Evolutionary conservation across 441 rosid genomes (phyloP).

Genomic region (Sinapis alba): DNA sequence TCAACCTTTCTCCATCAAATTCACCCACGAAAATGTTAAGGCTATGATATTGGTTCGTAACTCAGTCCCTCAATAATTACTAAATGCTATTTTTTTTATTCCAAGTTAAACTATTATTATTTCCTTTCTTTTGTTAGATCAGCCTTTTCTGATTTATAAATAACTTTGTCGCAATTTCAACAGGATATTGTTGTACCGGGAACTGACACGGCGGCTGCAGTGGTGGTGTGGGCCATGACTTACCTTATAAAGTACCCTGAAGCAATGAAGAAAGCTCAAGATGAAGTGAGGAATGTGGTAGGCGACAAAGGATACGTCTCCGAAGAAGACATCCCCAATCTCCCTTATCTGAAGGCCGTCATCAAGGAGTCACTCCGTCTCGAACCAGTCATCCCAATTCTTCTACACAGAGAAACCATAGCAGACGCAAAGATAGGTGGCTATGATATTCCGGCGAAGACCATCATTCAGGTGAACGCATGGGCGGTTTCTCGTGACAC

Average conservation of each 20-base stretch:
- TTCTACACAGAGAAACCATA: constrained; percentile 43
- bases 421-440: constrained; percentile 39
- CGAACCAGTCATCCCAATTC: constrained; percentile 43
- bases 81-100: not conserved
- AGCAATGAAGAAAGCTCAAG: constrained; percentile 45
- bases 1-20: constrained; percentile 41
- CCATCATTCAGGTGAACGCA: constrained; percentile 42
- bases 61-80: not conserved
- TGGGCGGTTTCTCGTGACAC: constrained; percentile 53
- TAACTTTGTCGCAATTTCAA: constrained; percentile 19
- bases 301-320: constrained; percentile 44
- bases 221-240: constrained; percentile 50
- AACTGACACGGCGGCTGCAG: constrained; percentile 46
- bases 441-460: constrained; percentile 46
- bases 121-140: not conserved
- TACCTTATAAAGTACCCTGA: constrained; percentile 43
- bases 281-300: constrained; percentile 38
- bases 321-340: constrained; percentile 47
- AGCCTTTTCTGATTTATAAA: not conserved
- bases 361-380: constrained; percentile 45
- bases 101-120: not conserved
- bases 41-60: constrained; percentile 40
- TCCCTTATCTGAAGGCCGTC: constrained; percentile 47
- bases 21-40: constrained; percentile 43
- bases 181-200: constrained; percentile 49